Evolutionary conservation across 2,329 filamentous ascomycete genomes (phyloP).

Genomic region (Alternaria arborescens): DNA sequence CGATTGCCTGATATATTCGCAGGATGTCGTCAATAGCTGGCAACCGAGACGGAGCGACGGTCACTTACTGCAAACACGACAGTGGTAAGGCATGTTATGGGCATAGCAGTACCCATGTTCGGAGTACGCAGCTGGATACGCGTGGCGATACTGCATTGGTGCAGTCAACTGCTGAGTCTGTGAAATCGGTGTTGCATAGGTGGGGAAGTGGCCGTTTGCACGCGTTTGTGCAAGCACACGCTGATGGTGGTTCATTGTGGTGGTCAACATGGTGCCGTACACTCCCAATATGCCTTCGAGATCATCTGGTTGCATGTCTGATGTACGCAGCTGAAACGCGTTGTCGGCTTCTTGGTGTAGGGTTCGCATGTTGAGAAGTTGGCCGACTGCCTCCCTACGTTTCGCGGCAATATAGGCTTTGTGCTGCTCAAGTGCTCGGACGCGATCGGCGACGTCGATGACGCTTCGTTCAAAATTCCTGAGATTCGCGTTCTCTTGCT

Average conservation of each 20-base stretch:
- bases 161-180: neutral
- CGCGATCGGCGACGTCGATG: constrained; percentile 1
- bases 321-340: constrained; percentile 23
- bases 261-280: constrained; percentile 19
- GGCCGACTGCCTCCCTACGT: constrained; percentile 26
- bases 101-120: constrained; percentile 20
- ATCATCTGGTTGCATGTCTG: constrained; percentile 27
- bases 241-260: constrained; percentile 28
- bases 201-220: neutral
- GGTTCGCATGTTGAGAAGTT: constrained; percentile 28
- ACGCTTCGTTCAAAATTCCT: neutral
- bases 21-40: neutral
- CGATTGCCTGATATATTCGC: neutral
- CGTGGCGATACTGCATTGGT: neutral
- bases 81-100: constrained; percentile 24
- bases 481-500: constrained; percentile 24
- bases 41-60: no score
- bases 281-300: constrained; percentile 30
- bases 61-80: constrained; percentile 20
- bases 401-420: constrained; percentile 15
- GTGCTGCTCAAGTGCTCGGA: constrained; percentile 23
- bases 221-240: constrained; percentile 19
- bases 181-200: neutral
- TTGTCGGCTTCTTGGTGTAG: constrained; percentile 31
- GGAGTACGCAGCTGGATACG: constrained; percentile 18